phyloP scores from a whole-genome alignment of 768 basidiomycete genomes.

The Russula foetens region DNA sequence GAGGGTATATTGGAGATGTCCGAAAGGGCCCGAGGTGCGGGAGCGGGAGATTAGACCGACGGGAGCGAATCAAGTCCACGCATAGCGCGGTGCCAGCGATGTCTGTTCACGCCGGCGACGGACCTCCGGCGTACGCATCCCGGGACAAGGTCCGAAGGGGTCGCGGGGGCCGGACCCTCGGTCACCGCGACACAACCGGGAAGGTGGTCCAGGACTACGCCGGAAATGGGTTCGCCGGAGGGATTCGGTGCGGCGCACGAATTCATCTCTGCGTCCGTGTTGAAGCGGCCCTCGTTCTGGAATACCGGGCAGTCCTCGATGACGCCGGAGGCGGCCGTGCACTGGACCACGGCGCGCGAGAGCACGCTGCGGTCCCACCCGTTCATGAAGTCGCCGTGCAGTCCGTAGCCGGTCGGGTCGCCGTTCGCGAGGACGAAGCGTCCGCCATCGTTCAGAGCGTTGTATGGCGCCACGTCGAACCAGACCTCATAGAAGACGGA shows the following conservation, averaged over 20 bases:
- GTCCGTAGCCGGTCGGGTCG: conserved; percentile 37
- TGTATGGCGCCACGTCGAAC: conserved; percentile 24
- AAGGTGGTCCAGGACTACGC: neutral
- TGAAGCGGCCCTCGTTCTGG: neutral
- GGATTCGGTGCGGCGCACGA: conserved; percentile 6
- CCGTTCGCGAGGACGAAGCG: conserved; percentile 36
- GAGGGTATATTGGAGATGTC: neutral
- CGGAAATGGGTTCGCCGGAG: neutral
- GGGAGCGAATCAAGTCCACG: neutral
- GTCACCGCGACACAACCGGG: conserved; percentile 14
- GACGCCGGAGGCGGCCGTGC: conserved; percentile 16
- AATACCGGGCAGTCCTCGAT: conserved; percentile 12
- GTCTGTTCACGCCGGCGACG: neutral
- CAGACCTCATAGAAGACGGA: conserved; percentile 36
- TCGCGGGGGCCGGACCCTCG: neutral
- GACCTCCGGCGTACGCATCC: conserved; percentile 1
- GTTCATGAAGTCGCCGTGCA: conserved; percentile 32
- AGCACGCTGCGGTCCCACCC: conserved; percentile 37
- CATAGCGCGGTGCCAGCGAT: conserved; percentile 10
- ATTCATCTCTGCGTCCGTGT: neutral
- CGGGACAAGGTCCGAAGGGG: neutral
- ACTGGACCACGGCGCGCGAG: conserved; percentile 29
- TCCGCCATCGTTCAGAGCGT: conserved; percentile 25
- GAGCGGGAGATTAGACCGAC: neutral
- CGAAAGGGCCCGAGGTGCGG: neutral